Evolutionary conservation across 2,329 filamentous ascomycete species (phyloP).

Genomic region (Fusarium circinatum): DNA sequence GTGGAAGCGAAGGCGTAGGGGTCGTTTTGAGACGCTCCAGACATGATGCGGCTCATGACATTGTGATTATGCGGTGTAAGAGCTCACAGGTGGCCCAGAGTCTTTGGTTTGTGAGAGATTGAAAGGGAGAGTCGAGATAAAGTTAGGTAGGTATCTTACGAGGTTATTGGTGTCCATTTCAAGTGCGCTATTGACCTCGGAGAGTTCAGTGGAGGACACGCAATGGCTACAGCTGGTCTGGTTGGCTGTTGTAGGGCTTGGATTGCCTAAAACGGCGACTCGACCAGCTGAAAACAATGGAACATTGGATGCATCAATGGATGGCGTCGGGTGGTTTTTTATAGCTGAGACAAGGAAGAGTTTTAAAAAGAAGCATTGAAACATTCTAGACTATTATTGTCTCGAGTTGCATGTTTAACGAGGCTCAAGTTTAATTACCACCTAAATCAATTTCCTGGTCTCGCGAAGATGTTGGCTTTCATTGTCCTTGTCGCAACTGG

Average conservation of each 20-base stretch:
- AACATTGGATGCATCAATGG: not conserved
- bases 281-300: constrained; percentile 3
- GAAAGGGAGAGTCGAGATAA: not conserved
- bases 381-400: not conserved
- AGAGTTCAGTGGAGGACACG: constrained; percentile 14
- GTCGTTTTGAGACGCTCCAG: constrained; percentile 50
- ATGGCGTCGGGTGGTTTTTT: not conserved
- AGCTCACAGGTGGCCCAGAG: constrained; percentile 29
- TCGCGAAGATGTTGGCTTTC: constrained; percentile 1
- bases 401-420: not conserved
- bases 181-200: not conserved
- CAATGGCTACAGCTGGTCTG: constrained; percentile 3
- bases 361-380: not conserved
- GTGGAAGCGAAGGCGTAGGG: constrained; percentile 51
- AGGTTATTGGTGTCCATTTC: not conserved
- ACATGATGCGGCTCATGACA: constrained; percentile 56
- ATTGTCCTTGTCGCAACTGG: not conserved
- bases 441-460: not conserved
- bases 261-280: constrained; percentile 29
- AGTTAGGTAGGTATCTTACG: not conserved
- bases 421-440: not conserved
- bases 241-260: constrained; percentile 2
- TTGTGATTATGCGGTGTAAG: constrained; percentile 48
- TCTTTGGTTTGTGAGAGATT: not conserved
- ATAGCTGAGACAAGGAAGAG: constrained; percentile 8